Percentiles rank a stretch among this genome's conserved stretches.
These are phyloP conservation scores for Liquidambar formosana DNA, from an alignment of 164 flowering plant species.

Conservation along the genomic window DNA sequence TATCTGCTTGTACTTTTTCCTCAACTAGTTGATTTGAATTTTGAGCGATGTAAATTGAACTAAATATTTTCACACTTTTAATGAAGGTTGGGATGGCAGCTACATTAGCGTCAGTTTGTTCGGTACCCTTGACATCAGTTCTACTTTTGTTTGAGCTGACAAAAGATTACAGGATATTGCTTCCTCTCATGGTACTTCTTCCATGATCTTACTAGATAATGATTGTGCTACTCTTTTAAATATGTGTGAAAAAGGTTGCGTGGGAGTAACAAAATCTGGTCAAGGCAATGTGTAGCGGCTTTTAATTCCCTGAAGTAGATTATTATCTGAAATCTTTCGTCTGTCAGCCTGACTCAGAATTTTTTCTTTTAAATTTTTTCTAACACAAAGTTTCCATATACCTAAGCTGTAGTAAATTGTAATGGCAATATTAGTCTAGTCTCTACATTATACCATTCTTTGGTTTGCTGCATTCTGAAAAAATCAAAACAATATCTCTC, in stretches of 20 bases:
- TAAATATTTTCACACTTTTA: conserved; percentile 1
- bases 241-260: not conserved
- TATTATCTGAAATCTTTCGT: not conserved
- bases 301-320: not conserved
- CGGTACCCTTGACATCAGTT: conserved; percentile 96
- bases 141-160: conserved; percentile 96
- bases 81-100: conserved; percentile 99
- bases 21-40: not conserved
- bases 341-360: not conserved
- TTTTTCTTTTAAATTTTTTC: too few species aligned
- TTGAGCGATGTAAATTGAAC: conserved; percentile 2
- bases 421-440: not conserved
- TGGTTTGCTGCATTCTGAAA: not conserved
- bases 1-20: not conserved
- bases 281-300: not conserved
- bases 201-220: not conserved
- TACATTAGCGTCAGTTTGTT: conserved; percentile 94
- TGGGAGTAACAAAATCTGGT: not conserved
- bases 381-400: not conserved
- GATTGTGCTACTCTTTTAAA: not conserved
- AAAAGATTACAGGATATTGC: conserved; percentile 93
- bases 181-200: conserved; percentile 87
- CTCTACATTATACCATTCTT: not conserved
- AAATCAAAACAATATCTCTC: not conserved
- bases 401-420: conserved; percentile 1